These are phyloP conservation scores for Alnus glutinosa DNA, from an alignment of 306 rosid genomes.

Conservation along the genomic window DNA sequence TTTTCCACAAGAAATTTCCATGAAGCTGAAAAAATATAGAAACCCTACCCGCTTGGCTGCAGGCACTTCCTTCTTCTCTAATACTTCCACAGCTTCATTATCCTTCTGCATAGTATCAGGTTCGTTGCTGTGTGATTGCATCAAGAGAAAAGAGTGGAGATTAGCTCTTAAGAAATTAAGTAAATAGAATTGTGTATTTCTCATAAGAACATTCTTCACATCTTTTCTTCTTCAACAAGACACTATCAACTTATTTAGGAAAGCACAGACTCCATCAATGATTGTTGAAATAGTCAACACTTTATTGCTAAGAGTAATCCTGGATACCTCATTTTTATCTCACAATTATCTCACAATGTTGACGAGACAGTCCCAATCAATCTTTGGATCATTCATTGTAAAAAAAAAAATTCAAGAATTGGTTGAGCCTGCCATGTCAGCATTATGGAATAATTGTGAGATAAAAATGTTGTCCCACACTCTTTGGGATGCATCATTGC, in stretches of 20 bases:
- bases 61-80: conserved; percentile 32
- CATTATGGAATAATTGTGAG: no score
- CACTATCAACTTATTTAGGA: background rate
- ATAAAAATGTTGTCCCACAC: no score
- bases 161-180: background rate
- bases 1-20: no score
- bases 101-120: conserved; percentile 19
- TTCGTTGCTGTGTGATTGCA: conserved; percentile 27
- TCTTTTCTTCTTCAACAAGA: conserved; percentile 7
- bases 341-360: no score
- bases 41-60: conserved; percentile 28
- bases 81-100: conserved; percentile 27
- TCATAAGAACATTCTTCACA: no score
- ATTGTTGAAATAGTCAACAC: no score
- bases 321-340: no score
- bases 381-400: no score
- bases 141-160: conserved; percentile 4
- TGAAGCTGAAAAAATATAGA: conserved; percentile 4
- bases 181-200: background rate
- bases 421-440: no score
- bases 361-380: no score
- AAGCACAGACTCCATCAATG: background rate
- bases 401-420: no score
- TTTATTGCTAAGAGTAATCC: no score
- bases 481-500: background rate